Base-by-base conservation (phyloP, 768 basidiomycete species). In the Amanita phalloides region DNA sequence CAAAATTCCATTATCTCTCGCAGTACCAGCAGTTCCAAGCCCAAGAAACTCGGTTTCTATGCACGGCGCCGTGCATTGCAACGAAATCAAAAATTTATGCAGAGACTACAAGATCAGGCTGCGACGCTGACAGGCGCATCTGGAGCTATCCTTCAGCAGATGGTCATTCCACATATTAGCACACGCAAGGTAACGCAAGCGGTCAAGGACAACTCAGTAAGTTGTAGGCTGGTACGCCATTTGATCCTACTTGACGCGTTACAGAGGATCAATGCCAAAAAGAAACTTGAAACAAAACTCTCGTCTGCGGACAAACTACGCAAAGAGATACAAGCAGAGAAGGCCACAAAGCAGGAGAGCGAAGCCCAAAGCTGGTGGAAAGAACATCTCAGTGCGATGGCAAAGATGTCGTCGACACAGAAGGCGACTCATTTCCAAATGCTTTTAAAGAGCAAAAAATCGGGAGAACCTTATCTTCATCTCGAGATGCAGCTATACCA, bases 71-170 rank as follows among this genome's bases (percentile, higher is more conserved):
- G 46, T 13, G 39, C 11, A 41, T 14, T 47, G 13, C 36, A 48
- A 13, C 28, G 35, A 7, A 70, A 78, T n/a, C 85, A 87, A 57
- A 65, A 72, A 0, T 78, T 76, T 60, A 83, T 83, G 77, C 64
- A 71, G 30, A 66, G 59, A 10, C 58, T 86, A 51, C 80, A 81
- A 48, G 65, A 70, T 48, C 77, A 79, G 41, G 83, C 84, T 8
- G 75, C 73, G 36, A 82, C 81, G 0, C 60, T 86, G 52, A 82
- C 79, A 0, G 84, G 84, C 0, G 82, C 82, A 4, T 71, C 70
- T 0, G 85, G 84, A 1, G 69, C 66, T 1, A 62, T 63, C 6
- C 63, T 86, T 25, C 68, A 77, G 57, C 74, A 73, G 48, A 72
- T 79, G 30, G 67, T 73, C n/a, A 84, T 86, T 53, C 66, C 70